Evolutionary conservation across 192 early-diverging fungal genomes (phyloP), one percentile per base, ranked within the genome.

Genomic region (Endogone sp.): DNA sequence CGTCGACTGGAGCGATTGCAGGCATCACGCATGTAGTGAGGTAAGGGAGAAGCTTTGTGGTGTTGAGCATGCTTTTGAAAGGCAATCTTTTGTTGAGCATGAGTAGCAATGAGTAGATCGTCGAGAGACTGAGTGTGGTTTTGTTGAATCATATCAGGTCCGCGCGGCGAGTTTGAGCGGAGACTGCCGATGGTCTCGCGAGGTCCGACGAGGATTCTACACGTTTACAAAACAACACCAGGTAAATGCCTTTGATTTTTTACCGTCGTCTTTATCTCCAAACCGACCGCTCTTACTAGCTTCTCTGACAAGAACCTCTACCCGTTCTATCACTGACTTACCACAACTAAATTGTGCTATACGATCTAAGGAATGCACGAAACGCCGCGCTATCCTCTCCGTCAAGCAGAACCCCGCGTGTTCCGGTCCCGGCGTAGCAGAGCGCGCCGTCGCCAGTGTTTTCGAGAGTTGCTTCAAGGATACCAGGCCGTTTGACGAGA

Each of bases 401-500:
- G 68, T 98, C 4, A 71, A 79, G 59, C 87, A 89, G 56, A 90
- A 93, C 56, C 90, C 93, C 13, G 76, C 76, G n/a, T 95, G 92
- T 75, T 81, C 87, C 60, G 87, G 83, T 3, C 77, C 83, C 13
- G 84, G 85, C 25, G 90, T 89, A 26, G 96, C 96, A 0, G 95
- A 95, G 75, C 88, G 86, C 29, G 94, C 92, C 0, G 93, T 98
- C 25, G 83, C 88, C 56, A 86, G 88, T 60, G 96, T 96, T 3
- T 98, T 94, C 81, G 82, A 92, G 29, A 89, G 86, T 62, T 98
- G 96, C 73, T 96, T 95, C 73, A 89, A 84, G 11, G 96, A 98
- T 73, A 98, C 94, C n/a, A 85, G 90, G 56, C 96, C 96, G 1
- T 98, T 95, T 78, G 94, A 96, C 75, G 96, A 98, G 79, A 95